These are phyloP conservation scores for Blastomyces parvus DNA, from an alignment of 2,329 filamentous ascomycete genomes.

Conservation along the genomic window DNA sequence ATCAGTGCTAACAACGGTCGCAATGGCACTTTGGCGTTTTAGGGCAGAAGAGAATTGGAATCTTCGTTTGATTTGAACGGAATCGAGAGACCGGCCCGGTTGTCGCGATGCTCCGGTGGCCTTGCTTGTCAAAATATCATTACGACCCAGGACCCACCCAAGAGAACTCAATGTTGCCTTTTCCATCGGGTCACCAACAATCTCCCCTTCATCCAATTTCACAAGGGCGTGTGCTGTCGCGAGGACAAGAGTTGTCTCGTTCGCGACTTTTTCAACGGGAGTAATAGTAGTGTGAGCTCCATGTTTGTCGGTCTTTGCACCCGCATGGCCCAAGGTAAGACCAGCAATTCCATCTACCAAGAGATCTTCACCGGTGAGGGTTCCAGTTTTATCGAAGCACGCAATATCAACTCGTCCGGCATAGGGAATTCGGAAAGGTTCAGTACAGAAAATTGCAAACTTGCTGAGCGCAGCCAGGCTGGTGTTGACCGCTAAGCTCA, in stretches of 20 bases:
- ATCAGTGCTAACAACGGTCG: constrained; percentile 66
- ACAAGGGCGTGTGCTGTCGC: constrained; percentile 93
- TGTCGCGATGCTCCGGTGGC: constrained; percentile 31
- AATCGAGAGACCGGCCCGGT: constrained; percentile 47
- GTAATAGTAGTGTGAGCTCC: constrained; percentile 75
- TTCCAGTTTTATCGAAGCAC: constrained; percentile 98
- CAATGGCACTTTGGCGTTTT: constrained; percentile 91
- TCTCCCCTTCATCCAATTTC: constrained; percentile 90
- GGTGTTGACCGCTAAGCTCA: constrained; percentile 94
- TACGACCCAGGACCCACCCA: constrained; percentile 84
- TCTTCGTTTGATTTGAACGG: constrained; percentile 86
- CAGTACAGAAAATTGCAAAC: constrained; percentile 95
- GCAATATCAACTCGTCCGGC: constrained; percentile 91
- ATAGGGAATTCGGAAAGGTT: constrained; percentile 95
- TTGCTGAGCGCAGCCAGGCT: constrained; percentile 89
- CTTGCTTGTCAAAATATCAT: constrained; percentile 72
- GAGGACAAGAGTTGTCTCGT: constrained; percentile 84
- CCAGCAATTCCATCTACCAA: constrained; percentile 96
- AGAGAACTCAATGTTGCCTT: constrained; percentile 86
- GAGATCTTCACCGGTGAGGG: constrained; percentile 88
- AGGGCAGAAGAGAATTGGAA: constrained; percentile 97
- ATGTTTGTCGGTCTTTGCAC: constrained; percentile 60
- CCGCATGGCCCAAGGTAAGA: constrained; percentile 60
- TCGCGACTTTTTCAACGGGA: constrained; percentile 57
- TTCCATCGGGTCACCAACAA: constrained; percentile 98